Conservation (phyloP, 441 rosid genomes). For the Pelargonium citronellum region DNA sequence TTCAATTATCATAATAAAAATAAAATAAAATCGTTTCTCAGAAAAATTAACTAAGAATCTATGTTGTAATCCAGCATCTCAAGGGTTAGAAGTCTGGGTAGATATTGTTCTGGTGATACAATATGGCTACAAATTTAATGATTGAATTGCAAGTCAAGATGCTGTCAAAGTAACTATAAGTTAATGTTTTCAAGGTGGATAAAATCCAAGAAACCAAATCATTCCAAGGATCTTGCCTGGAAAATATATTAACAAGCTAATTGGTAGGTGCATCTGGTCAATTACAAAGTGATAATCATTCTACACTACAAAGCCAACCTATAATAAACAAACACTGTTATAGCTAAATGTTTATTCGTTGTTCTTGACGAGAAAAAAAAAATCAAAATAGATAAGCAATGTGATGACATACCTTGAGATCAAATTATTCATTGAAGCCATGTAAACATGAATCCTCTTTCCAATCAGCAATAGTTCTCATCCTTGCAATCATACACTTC, state of each 20-base stretch:
- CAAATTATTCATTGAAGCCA: not conserved
- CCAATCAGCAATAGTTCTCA: not conserved
- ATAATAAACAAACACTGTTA: not conserved
- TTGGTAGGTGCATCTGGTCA: not conserved
- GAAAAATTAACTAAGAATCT: too few relatives aligned
- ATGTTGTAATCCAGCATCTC: too few relatives aligned
- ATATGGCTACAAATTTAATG: not conserved
- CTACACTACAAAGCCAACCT: constrained; percentile 4
- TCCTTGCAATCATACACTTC: not conserved
- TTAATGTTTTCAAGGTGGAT: not conserved
- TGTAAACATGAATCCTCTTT: not conserved
- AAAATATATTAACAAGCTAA: not conserved
- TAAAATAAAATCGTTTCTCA: too few relatives aligned
- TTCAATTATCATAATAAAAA: too few relatives aligned
- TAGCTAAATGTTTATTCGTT: not conserved
- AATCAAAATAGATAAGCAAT: not conserved
- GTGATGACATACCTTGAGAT: not conserved
- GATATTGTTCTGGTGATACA: not conserved
- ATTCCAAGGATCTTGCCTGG: not conserved
- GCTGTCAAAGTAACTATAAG: not conserved
- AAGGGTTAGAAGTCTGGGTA: too few relatives aligned
- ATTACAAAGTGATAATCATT: not conserved
- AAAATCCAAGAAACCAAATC: not conserved
- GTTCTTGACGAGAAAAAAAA: not conserved
- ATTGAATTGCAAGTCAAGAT: not conserved